Evolutionary conservation across 2,329 filamentous ascomycete species (phyloP).

Genomic region (Sclerotinia minor): DNA sequence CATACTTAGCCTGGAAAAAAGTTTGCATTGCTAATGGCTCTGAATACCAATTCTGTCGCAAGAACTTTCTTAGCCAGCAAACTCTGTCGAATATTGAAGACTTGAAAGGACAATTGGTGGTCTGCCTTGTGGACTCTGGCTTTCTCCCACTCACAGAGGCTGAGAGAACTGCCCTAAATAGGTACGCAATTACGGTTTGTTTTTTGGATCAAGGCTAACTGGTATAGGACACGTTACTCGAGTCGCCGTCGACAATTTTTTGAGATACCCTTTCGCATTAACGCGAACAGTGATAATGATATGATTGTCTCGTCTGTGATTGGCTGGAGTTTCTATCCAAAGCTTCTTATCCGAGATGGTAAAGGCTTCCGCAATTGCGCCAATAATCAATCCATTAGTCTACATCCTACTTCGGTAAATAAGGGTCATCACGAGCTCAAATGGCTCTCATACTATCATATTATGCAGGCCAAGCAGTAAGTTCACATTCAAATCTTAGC

Average conservation of each 20-base stretch:
- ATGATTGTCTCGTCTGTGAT: constrained; percentile 77
- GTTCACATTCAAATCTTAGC: constrained; percentile 34
- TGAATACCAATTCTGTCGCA: constrained; percentile 88
- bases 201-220: not conserved
- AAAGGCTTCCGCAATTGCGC: constrained; percentile 89
- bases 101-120: constrained; percentile 85
- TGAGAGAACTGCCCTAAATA: constrained; percentile 68
- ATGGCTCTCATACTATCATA: constrained; percentile 94
- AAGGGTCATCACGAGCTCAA: constrained; percentile 66
- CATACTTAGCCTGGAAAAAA: constrained; percentile 84
- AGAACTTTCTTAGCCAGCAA: constrained; percentile 89
- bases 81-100: constrained; percentile 92
- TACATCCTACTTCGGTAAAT: constrained; percentile 89
- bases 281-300: constrained; percentile 78
- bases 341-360: constrained; percentile 78
- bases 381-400: constrained; percentile 86
- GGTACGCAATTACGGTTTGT: constrained; percentile 45
- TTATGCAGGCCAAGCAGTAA: constrained; percentile 87
- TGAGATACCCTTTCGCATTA: constrained; percentile 72
- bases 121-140: constrained; percentile 81
- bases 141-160: constrained; percentile 73
- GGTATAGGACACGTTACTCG: constrained; percentile 57
- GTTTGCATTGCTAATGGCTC: constrained; percentile 70
- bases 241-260: constrained; percentile 72
- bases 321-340: constrained; percentile 94